Base-by-base conservation (phyloP, 345 rosid genomes). In the Salix dunnii region DNA sequence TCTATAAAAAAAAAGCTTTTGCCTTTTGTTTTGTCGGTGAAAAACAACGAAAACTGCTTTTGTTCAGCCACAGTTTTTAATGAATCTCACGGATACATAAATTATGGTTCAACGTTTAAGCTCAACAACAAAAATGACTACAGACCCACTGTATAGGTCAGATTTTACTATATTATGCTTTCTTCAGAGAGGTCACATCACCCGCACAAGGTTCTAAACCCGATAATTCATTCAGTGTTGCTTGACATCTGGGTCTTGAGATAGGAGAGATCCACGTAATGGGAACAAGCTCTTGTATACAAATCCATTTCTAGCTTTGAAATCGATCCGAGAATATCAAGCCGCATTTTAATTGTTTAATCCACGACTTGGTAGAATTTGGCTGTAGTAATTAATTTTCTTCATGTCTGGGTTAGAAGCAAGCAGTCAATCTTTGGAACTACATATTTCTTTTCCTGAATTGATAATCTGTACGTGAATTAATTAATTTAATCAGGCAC, bases 401-500 rank as follows among this genome's bases (percentile, higher is more conserved):
- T n/a, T 55, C 13, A n/a, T n/a, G 62, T 55, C 62, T n/a, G 25
- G 62, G 62, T 55, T n/a, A 55, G 62, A 25, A 55, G 62, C 28
- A 0, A 55, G 13, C 0, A 8, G 62, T 55, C 28, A 55, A 3
- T 48, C 20, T 13, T 5, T 46, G 70, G 21, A 76, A 27, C 66
- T 30, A 46, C 20, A 28, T 68, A 53, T 55, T 69, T 48, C 49
- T 28, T 65, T 61, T 66, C 67, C 33, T 25, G 65, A 46, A 63
- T 72, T 77, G 74, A 77, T 73, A 76, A 80, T 74, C 76, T 30
- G 55, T 80, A 76, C 77, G 82, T 78, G 84, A 82, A 85, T 18
- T 31, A 68, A 78, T 83, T 77, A 80, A 86, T 79, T 82, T 79
- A 81, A 84, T 79, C 69, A 79, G 73, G 76, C 49, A 81, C 84